These are phyloP conservation scores for Phytopythium chamaehyphon DNA, from an alignment of 352 stramenopile genomes.

Conservation along the genomic window DNA sequence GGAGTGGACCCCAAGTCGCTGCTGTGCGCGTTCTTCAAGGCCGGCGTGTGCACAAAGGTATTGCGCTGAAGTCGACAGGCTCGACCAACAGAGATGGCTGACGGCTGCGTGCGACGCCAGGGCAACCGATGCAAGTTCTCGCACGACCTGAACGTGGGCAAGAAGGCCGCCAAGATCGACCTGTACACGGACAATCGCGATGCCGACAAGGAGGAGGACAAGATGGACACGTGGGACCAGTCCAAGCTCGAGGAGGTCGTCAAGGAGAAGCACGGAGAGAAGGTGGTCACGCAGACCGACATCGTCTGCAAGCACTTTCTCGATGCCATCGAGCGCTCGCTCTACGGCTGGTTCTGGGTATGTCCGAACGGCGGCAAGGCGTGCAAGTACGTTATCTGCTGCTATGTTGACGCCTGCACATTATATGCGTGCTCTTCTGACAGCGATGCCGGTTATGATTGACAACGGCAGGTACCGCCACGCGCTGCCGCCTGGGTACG, in stretches of 20 bases:
- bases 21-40: constrained; percentile 89
- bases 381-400: constrained; percentile 52
- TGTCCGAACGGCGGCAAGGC: constrained; percentile 80
- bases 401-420: not conserved
- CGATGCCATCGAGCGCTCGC: constrained; percentile 87
- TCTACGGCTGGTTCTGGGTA: constrained; percentile 91
- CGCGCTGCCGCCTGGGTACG: constrained; percentile 82
- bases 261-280: constrained; percentile 81
- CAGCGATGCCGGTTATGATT: not conserved
- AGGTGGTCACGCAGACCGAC: constrained; percentile 77
- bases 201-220: constrained; percentile 62
- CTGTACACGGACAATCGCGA: constrained; percentile 83
- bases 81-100: not conserved
- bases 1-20: constrained; percentile 87
- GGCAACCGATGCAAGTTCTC: constrained; percentile 88
- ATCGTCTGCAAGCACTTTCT: constrained; percentile 90
- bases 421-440: not conserved
- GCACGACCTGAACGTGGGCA: constrained; percentile 85
- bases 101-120: constrained; percentile 15
- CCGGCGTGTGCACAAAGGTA: constrained; percentile 83
- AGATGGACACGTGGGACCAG: constrained; percentile 87
- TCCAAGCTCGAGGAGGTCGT: constrained; percentile 87
- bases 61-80: not conserved
- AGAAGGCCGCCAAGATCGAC: constrained; percentile 88
- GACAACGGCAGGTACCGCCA: constrained; percentile 62